Base-by-base conservation (phyloP, 2,329 filamentous ascomycete species). In the Colletotrichum sp. region DNA sequence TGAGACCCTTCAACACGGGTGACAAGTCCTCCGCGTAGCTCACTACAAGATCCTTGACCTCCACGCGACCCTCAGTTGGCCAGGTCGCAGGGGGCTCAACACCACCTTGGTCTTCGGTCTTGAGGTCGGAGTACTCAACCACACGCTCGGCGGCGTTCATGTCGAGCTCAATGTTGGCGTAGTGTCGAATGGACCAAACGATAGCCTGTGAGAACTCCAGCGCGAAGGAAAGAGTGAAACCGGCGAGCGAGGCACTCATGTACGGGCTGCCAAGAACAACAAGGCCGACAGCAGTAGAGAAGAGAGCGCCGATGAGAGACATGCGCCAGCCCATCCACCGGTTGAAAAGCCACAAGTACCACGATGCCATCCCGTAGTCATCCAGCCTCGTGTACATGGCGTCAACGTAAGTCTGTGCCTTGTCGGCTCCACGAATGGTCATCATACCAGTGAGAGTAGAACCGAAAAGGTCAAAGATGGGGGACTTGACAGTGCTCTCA, bases 111-210 rank as follows among this genome's bases (percentile, higher is more conserved):
- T 90, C 87, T 80, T 95, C 94, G 0, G 90, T 95, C 36, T 89
- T 84, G 11, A 95, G 86, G 62, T 92, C 89, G 0, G 91, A 89
- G 80, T 96, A 96, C 80, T 96, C 94, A 6, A 95, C 86, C 31
- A 96, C 90, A 34, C 94, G 88, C 82, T 96, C 94, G 0, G 92
- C 91, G 1, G 93, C 90, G 78, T 95, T 95, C 93, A 96, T 95
- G 78, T 94, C 91, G 6, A 96, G 85, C 80, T 96, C 94, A 24
- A 95, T 84, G 75, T 90, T 92, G 0, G 93, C 89, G 79, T 94
- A 95, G 69, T 91, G 85, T 2, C 93, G 87, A 47, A 95, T 89
- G 0, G 90, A 88, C 89, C 90, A 93, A 63, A 92, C 89, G 69
- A 95, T 89, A 9, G 87, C 87, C 18, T 83, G 83, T 0, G 92